Evolutionary conservation across 768 basidiomycete genomes (phyloP), one percentile per base, ranked within the genome.

Genomic region (Tremella fuciformis): DNA sequence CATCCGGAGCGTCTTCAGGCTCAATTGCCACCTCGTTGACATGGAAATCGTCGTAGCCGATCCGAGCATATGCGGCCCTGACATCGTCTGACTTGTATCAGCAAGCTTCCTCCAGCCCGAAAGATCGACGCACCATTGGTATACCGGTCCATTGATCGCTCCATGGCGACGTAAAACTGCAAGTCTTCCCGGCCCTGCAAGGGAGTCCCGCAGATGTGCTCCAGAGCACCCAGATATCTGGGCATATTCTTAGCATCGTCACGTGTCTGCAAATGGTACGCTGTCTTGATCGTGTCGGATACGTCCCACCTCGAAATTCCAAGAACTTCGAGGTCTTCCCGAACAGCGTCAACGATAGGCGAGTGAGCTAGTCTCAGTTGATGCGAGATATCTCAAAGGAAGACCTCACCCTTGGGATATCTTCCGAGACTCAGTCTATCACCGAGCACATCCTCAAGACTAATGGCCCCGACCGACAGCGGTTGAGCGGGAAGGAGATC

Each of bases 1-100:
- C 51, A 6, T 73, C 71, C 2, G 71, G 71, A 2, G 71, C 69
- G 38, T 70, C 71, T 1, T 57, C 29, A 3, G 66, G 26, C 11
- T 40, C 26, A 16, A 70, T 62, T 16, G 34, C 22, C 16, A 73
- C 55, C 3, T 18, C 18, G 6, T 57, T 52, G 37, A 64, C 66
- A 38, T 73, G 59, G 7, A 44, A 55, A 8, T 50, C 8, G 16
- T 49, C 55, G 44, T 70, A 73, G 6, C 71, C 71, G 25, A 73
- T 69, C 0, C 26, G 18, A n/a, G 40, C 29, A 41, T 73, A 73
- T 7, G 71, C 71, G 16, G 56, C 53, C 13, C 53, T 26, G 13
- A 73, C 8, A 37, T 69, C 70, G 50, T 59, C 70, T 69, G 24
- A 16, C 21, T 16, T 4, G 40, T 18, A 40, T 58, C 55, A 67